These are phyloP conservation scores for Wallacemonas sp. DNA, from an alignment of 208 protist species.

Conservation along the genomic window DNA sequence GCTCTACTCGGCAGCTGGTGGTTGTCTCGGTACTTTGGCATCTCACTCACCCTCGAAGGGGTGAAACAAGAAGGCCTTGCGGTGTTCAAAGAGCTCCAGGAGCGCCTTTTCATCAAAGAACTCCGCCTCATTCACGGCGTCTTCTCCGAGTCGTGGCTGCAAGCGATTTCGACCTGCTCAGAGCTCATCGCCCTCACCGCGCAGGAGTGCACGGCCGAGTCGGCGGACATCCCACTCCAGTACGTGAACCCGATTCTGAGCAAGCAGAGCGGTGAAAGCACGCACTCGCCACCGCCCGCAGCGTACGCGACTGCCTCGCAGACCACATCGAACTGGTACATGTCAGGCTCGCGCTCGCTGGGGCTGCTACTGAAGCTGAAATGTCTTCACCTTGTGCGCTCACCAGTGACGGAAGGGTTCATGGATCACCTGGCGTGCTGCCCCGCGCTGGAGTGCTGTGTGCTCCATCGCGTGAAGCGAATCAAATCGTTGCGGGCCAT, in stretches of 20 bases:
- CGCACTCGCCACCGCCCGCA: neutral
- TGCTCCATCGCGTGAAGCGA: slow-evolving; percentile 61
- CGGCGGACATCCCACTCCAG: slow-evolving; percentile 41
- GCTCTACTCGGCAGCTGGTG: slow-evolving; percentile 56
- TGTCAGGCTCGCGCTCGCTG: slow-evolving; percentile 55
- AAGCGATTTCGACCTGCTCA: slow-evolving; percentile 57
- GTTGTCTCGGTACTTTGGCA: slow-evolving; percentile 63
- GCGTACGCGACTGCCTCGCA: neutral
- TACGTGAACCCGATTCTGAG: slow-evolving; percentile 76
- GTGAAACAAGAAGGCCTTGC: slow-evolving; percentile 45
- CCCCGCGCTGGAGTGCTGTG: slow-evolving; percentile 51
- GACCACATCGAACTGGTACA: slow-evolving; percentile 51
- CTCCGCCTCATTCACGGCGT: slow-evolving; percentile 45
- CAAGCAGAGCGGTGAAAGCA: slow-evolving; percentile 1
- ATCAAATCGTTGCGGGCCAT: slow-evolving; percentile 60
- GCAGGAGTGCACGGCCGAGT: slow-evolving; percentile 43
- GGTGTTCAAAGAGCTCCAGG: slow-evolving; percentile 47
- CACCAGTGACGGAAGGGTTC: slow-evolving; percentile 52
- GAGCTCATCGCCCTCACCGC: slow-evolving; percentile 57
- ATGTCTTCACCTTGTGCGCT: slow-evolving; percentile 58
- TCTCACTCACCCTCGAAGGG: slow-evolving; percentile 59
- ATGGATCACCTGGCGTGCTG: slow-evolving; percentile 49
- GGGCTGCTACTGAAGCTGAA: slow-evolving; percentile 57
- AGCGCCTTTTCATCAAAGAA: slow-evolving; percentile 45
- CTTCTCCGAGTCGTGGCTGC: slow-evolving; percentile 58